phyloP scores from a whole-genome alignment of 768 basidiomycete genomes.

The Suillus occidentalis region DNA sequence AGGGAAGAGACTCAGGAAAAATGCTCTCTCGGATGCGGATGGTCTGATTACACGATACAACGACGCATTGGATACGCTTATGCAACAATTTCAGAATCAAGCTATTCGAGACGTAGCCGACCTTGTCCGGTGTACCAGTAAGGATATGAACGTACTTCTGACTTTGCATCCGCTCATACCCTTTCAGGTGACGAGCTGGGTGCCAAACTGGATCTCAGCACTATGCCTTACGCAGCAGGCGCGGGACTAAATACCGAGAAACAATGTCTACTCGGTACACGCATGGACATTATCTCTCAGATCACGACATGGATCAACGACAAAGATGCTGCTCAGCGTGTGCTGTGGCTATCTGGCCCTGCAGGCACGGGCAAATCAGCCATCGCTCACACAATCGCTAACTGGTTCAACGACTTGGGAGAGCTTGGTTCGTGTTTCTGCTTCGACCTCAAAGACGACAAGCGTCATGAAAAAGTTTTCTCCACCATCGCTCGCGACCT shows the following conservation, averaged over 20 bases:
- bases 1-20: conserved; percentile 5
- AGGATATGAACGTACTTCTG: neutral
- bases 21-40: neutral
- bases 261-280: conserved; percentile 21
- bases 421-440: conserved; percentile 22
- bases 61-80: neutral
- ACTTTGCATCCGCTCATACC: neutral
- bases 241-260: conserved; percentile 5
- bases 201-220: neutral
- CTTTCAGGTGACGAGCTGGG: neutral
- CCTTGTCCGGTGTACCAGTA: neutral
- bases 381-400: conserved; percentile 20
- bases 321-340: neutral
- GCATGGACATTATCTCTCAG: conserved; percentile 12
- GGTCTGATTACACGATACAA: neutral
- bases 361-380: conserved; percentile 32
- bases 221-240: conserved; percentile 1
- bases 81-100: conserved; percentile 3
- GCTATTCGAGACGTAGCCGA: neutral
- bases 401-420: conserved; percentile 9
- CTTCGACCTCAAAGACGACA: conserved; percentile 8
- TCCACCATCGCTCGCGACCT: conserved; percentile 30
- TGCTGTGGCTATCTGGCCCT: conserved; percentile 16
- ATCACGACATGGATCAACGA: conserved; percentile 18
- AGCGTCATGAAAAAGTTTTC: conserved; percentile 21